Evolutionary conservation across 2,329 filamentous ascomycete species (phyloP), one percentile per base, ranked within the genome.

Genomic region (Fusarium ambrosium): DNA sequence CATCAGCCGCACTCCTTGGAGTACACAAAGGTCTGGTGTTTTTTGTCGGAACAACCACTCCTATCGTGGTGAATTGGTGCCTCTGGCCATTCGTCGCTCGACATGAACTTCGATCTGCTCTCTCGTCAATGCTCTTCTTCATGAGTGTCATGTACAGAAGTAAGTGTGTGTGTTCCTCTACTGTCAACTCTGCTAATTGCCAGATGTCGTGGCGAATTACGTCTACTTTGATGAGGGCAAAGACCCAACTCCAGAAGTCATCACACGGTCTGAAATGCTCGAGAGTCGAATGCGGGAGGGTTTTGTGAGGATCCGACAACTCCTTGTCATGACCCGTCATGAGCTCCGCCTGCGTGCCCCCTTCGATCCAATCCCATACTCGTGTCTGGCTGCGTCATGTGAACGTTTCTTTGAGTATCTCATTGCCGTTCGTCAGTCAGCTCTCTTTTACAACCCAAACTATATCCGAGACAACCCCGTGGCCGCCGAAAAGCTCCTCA

Each of bases 21-120:
- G 86, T 86, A 70, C 85, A 86, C 39, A 83, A 85, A 45, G 89
- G 89, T 0, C 72, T 87, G 4, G 84, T 87, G 0, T 87, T 91
- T 69, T 81, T 90, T 3, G 79, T 90, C 24, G 89, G 89, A 3
- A 86, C 89, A 4, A 82, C 88, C 1, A 84, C 86, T 2, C 88
- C 89, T 1, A 83, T 91, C 13, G 70, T 89, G 1, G 85, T 90
- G 16, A 91, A 90, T 72, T 91, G 89, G 89, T 76, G 89, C 14
- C 80, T 91, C 4, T 91, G 89, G 89, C 89, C 89, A 3, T 91
- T 91, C 71, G 85, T 91, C 6, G 89, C 89, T 13, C 84, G 89
- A 14, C 89, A 90, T 73, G 89, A 91, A 77, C 83, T 91, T 16
- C 82, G 89, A 24, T 88, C 87, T 68, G 88, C 88, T 0, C 78